Percentiles rank a stretch among this genome's conserved stretches.
Conservation (phyloP, 2,329 filamentous ascomycete genomes). For the Colletotrichum gloeosporioides region DNA sequence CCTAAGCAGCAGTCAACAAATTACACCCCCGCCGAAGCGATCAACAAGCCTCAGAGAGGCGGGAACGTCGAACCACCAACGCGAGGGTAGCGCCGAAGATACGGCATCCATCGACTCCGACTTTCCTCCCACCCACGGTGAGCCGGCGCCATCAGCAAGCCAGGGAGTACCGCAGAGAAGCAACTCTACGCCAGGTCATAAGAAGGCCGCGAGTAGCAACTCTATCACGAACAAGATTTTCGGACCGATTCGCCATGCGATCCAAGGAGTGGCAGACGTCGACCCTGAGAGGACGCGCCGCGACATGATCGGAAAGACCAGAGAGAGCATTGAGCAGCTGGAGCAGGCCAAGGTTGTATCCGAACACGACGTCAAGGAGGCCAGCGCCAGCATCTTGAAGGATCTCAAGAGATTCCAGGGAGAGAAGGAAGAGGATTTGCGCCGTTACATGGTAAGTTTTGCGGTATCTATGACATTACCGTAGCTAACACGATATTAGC, state of each 20-base stretch:
- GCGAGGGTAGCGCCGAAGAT: conserved; percentile 70
- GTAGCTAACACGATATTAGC: conserved; percentile 51
- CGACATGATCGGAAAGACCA: conserved; percentile 94
- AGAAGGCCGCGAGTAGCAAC: conserved; percentile 83
- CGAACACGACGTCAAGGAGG: conserved; percentile 91
- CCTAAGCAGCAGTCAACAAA: conserved; percentile 74
- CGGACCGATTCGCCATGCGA: conserved; percentile 91
- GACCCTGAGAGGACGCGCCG: conserved; percentile 92
- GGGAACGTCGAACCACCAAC: conserved; percentile 48
- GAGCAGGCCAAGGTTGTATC: conserved; percentile 90
- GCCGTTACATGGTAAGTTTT: conserved; percentile 87
- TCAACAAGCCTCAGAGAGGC: conserved; percentile 66
- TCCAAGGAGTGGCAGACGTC: conserved; percentile 94
- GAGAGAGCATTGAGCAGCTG: conserved; percentile 82
- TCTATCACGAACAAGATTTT: conserved; percentile 96
- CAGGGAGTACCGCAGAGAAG: conserved; percentile 70
- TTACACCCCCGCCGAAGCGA: conserved; percentile 65
- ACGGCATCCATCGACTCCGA: conserved; percentile 94
- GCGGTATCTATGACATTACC: neutral
- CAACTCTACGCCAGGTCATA: conserved; percentile 60
- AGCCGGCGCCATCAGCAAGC: conserved; percentile 74
- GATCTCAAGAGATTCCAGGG: conserved; percentile 92
- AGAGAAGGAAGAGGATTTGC: conserved; percentile 94
- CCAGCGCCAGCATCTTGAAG: conserved; percentile 84
- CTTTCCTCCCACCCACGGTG: conserved; percentile 88